Conservation (phyloP, 1,284 basidiomycete species). For the Puccinia coronata region DNA sequence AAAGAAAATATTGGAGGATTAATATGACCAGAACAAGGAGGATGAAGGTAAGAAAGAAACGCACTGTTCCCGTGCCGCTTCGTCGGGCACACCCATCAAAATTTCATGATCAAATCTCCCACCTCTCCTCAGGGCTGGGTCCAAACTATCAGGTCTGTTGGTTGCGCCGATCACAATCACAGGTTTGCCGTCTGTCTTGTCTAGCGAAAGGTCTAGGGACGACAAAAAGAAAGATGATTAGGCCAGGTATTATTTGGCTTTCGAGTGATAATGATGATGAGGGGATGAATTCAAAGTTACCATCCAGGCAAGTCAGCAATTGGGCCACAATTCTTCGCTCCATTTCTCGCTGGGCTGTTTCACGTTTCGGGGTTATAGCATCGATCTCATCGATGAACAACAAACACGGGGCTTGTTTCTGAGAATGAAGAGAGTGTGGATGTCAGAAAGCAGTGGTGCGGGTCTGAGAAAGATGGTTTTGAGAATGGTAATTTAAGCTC, state of each 20-base stretch:
- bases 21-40: constrained; percentile 28
- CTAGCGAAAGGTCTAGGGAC: constrained; percentile 74
- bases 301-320: constrained; percentile 96
- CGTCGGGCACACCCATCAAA: constrained; percentile 92
- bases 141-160: constrained; percentile 90
- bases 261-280: background rate
- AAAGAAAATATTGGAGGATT: background rate
- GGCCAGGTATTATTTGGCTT: background rate
- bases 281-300: constrained; percentile 61
- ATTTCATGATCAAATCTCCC: constrained; percentile 98
- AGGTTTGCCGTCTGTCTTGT: constrained; percentile 82
- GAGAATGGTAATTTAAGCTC: background rate
- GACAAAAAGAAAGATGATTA: constrained; percentile 50
- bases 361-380: constrained; percentile 93
- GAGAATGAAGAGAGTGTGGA: background rate
- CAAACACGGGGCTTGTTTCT: constrained; percentile 84
- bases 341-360: constrained; percentile 97
- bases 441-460: too few species aligned
- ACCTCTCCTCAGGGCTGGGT: constrained; percentile 86
- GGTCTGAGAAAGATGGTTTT: background rate
- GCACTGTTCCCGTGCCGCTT: constrained; percentile 82
- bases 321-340: constrained; percentile 95
- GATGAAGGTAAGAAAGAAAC: constrained; percentile 58
- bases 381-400: constrained; percentile 97
- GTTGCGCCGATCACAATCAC: constrained; percentile 95